Evolutionary conservation across 257 asterid genomes (phyloP), one percentile per base, ranked within the genome.

Genomic region (Ilex asprella): DNA sequence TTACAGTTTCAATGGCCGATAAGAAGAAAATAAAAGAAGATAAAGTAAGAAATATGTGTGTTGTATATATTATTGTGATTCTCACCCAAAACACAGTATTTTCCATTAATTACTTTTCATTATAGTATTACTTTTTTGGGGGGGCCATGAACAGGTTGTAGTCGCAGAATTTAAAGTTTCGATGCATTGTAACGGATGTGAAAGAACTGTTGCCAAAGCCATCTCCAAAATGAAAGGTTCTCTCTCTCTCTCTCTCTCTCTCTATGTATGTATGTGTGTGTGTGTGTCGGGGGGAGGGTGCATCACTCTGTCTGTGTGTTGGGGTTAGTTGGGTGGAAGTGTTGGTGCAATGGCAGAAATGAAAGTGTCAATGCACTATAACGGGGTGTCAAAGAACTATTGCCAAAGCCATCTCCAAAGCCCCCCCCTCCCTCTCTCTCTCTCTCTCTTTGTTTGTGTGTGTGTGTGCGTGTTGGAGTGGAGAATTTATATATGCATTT

Each of bases 121-220:
- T 16, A n/a, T 3, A 2, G 8, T 46, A 59, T 58, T 31, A 65
- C 2, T 14, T 31, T 16, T 6, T 31, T 39, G 7, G 15, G 12
- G 30, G 16, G 8, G 9, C 7, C 5, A 16, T 63, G 6, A 52
- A 57, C 70, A 78, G 81, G 82, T 71, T 61, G 80, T 88, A 79
- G 82, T 61, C 60, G 87, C 73, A 61, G 86, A 83, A 68, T 88
- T 68, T 73, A 76, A 31, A 15, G 79, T 88, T 59, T 73, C 95
- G 6, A 91, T 88, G 95, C 83, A 91, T 75, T 88, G 98, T 73
- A 82, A 81, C 79, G 95, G 92, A 55, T 91, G 98, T 61, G 96
- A 86, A 76, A 83, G 85, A 83, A 73, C 63, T 43, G 86, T 92
- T 58, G 95, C 82, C 62, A 80, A 78, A 77, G 75, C 75, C 73